Percentiles rank a stretch among this genome's conserved stretches.
These are phyloP conservation scores for Zygotorulaspora danielsina DNA, from an alignment of 805 yeast species.

Conservation along the genomic window DNA sequence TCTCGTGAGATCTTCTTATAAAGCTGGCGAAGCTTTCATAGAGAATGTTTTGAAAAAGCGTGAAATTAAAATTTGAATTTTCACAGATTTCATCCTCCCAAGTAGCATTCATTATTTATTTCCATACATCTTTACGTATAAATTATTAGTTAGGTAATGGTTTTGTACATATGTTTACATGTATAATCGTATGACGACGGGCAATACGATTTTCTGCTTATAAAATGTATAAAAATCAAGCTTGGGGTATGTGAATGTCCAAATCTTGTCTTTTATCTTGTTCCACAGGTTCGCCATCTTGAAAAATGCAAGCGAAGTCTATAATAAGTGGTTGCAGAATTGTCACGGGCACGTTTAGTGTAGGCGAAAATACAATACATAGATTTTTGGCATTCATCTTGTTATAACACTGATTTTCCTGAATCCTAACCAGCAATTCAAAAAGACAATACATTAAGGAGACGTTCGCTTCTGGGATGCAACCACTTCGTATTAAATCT, in stretches of 20 bases:
- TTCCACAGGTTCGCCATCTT: constrained; percentile 42
- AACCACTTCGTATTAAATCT: constrained; percentile 30
- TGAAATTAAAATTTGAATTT: constrained; percentile 21
- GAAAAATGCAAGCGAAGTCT: constrained; percentile 61
- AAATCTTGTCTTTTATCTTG: constrained; percentile 44
- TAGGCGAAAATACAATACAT: constrained; percentile 79
- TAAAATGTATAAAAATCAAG: too few relatives aligned
- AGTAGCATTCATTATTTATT: not conserved
- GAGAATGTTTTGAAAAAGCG: constrained; percentile 87
- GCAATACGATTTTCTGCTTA: too few relatives aligned
- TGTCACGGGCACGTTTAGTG: constrained; percentile 62
- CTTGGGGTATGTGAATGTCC: constrained; percentile 50
- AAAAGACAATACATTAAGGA: constrained; percentile 64
- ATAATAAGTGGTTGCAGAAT: constrained; percentile 55
- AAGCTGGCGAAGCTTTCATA: constrained; percentile 97
- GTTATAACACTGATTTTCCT: constrained; percentile 56
- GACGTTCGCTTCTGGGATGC: constrained; percentile 50
- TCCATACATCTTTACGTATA: not conserved
- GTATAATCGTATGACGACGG: too few relatives aligned
- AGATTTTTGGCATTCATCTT: constrained; percentile 81
- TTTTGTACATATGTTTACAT: not conserved
- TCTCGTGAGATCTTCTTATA: constrained; percentile 90
- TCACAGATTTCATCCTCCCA: too few relatives aligned
- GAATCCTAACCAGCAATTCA: constrained; percentile 60
- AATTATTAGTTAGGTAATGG: not conserved